These are phyloP conservation scores for Amanita rubescens DNA, from an alignment of 768 basidiomycete species.

Conservation along the genomic window DNA sequence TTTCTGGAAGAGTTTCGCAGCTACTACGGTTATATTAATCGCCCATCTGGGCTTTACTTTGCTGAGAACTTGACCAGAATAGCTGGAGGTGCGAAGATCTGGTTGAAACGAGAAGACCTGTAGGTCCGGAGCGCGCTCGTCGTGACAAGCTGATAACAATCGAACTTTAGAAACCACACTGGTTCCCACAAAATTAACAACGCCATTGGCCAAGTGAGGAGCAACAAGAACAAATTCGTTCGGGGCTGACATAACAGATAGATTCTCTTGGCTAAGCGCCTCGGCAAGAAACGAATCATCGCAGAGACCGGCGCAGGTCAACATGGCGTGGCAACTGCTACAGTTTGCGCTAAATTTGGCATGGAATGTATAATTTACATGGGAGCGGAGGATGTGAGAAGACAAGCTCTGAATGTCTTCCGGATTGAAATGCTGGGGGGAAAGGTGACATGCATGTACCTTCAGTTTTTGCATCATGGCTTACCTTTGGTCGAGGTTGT, in stretches of 20 bases:
- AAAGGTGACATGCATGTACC: conserved; percentile 43
- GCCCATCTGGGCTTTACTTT: conserved; percentile 87
- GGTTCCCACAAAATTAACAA: conserved; percentile 99
- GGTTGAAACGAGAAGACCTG: conserved; percentile 96
- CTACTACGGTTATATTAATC: conserved; percentile 90
- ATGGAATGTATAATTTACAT: conserved; percentile 95
- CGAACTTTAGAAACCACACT: conserved; percentile 73
- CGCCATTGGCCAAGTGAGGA: conserved; percentile 80
- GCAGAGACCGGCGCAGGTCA: conserved; percentile 99
- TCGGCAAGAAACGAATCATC: conserved; percentile 96
- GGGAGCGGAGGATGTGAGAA: conserved; percentile 94
- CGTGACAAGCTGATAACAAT: conserved; percentile 6
- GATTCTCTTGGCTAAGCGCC: conserved; percentile 88
- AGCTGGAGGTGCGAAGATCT: conserved; percentile 91
- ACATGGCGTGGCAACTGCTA: conserved; percentile 98
- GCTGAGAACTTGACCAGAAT: conserved; percentile 87
- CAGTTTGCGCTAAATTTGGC: conserved; percentile 94
- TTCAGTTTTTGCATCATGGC: neutral
- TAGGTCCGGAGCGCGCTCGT: conserved; percentile 24
- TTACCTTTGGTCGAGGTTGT: conserved; percentile 53
- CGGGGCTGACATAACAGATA: conserved; percentile 21
- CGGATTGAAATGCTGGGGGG: conserved; percentile 96
- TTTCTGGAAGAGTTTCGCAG: conserved; percentile 91
- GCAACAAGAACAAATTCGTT: neutral
- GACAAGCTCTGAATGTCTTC: conserved; percentile 98